Base-by-base conservation (phyloP, 106 monocot genomes). In the Allium fistulosum region DNA sequence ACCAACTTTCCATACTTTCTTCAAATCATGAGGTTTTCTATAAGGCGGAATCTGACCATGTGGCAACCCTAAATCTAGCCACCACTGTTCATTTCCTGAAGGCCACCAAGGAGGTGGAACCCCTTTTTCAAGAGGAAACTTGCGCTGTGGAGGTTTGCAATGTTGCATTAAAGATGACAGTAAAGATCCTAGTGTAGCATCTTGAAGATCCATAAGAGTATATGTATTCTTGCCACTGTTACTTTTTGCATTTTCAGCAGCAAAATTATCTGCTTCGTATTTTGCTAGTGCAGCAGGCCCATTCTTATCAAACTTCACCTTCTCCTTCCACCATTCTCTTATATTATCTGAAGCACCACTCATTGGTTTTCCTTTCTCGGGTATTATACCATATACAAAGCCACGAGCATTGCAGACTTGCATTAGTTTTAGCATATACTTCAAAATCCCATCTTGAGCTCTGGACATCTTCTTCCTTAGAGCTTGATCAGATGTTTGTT, bases 251-350 rank as follows among this genome's bases (percentile, higher is more conserved):
- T 75, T 82, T 48, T 58, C 76, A 22, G 71, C 22, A 26, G 82
- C 86, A 62, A 84, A 75, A 52, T 69, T 83, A 26, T 99, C 92
- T 3, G 70, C 70, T 64, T 99, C 97, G 64, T 89, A 99, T 60
- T 87, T 81, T 60, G 81, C 87, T 65, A 99, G 84, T 18, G 97
- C 97, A 7, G 80, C 77, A 1, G 87, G 92, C 17, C 92, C 97
- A 67, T 92, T 84, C 73, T 92, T 92, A 77, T 97, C 92, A 79
- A 99, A 99, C 67, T 90, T 99, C 53, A 92, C 97, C 75, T 92
- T 99, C 69, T 99, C 97, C 74, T 99, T 99, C 97, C 97, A 99
- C 97, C 97, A 99, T 49, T 86, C 92, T 75, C 97, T 84, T 57
- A 99, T 80, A 68, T 99, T 99, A 78, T 99, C 92, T 2, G 97